Evolutionary conservation across 2,329 filamentous ascomycete species (phyloP).

Genomic region (Trichophaea hybrida): DNA sequence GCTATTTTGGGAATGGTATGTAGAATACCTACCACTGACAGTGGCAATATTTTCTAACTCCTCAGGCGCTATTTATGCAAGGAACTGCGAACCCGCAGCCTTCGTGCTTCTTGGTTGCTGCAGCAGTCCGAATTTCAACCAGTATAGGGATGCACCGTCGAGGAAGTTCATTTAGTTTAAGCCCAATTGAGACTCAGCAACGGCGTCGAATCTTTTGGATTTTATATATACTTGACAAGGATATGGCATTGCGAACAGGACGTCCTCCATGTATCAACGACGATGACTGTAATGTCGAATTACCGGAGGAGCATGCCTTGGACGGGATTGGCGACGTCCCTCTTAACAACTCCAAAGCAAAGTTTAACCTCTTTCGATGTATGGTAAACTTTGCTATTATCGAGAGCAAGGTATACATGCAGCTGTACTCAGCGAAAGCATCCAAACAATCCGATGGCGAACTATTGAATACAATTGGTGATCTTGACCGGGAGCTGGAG

Average conservation of each 20-base stretch:
- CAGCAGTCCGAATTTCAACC: constrained; percentile 78
- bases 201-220: constrained; percentile 67
- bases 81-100: constrained; percentile 95
- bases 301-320: constrained; percentile 76
- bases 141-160: constrained; percentile 92
- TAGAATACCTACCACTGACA: neutral
- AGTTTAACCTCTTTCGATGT: constrained; percentile 85
- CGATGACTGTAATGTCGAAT: constrained; percentile 86
- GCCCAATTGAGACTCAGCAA: constrained; percentile 87
- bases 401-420: constrained; percentile 86
- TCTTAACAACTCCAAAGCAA: constrained; percentile 71
- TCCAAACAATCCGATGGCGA: constrained; percentile 85
- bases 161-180: constrained; percentile 82
- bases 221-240: constrained; percentile 58
- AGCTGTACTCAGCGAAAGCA: constrained; percentile 81
- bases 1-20: constrained; percentile 73
- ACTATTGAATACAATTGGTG: constrained; percentile 85
- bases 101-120: constrained; percentile 76
- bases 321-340: constrained; percentile 95
- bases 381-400: constrained; percentile 88
- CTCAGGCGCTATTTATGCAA: constrained; percentile 69
- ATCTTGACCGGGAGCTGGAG: constrained; percentile 78
- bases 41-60: neutral
- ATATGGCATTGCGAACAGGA: constrained; percentile 58
- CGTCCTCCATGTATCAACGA: constrained; percentile 59